phyloP scores from a whole-genome alignment of 345 rosid genomes.

The Lagerstroemia speciosa region DNA sequence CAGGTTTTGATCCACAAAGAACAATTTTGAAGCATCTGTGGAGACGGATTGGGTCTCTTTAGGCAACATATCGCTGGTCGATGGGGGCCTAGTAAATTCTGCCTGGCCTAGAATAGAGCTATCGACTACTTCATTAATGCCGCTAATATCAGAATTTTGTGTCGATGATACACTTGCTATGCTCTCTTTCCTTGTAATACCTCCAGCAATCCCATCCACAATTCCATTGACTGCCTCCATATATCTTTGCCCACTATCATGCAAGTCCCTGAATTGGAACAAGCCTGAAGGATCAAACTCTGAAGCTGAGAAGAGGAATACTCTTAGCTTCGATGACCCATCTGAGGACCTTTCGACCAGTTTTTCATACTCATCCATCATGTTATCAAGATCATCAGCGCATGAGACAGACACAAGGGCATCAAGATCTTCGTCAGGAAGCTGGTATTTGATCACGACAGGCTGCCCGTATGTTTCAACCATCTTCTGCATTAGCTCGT shows the following conservation, averaged over 20 bases:
- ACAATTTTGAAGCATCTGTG: slow-evolving; percentile 21
- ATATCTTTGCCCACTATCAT: slow-evolving; percentile 51
- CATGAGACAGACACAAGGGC: slow-evolving; percentile 68
- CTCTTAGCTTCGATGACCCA: slow-evolving; percentile 64
- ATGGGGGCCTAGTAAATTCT: slow-evolving; percentile 26
- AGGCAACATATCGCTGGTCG: slow-evolving; percentile 27
- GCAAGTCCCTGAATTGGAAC: slow-evolving; percentile 42
- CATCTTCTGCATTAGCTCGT: slow-evolving; percentile 54
- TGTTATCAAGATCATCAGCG: slow-evolving; percentile 66
- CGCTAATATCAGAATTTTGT: slow-evolving; percentile 56
- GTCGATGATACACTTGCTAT: slow-evolving; percentile 53
- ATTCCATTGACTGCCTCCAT: slow-evolving; percentile 67
- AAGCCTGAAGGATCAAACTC: slow-evolving; percentile 41
- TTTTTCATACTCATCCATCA: slow-evolving; percentile 81
- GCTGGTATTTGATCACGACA: slow-evolving; percentile 61
- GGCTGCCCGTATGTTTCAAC: slow-evolving; percentile 40
- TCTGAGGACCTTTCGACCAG: slow-evolving; percentile 49
- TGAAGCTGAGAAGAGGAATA: slow-evolving; percentile 49
- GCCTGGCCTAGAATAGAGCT: slow-evolving; percentile 25
- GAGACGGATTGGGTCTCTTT: slow-evolving; percentile 20
- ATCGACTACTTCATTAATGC: slow-evolving; percentile 36
- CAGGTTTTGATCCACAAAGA: slow-evolving; percentile 28
- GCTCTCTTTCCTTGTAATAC: slow-evolving; percentile 50
- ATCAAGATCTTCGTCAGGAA: slow-evolving; percentile 81
- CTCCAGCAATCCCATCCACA: slow-evolving; percentile 23